Conservation (phyloP, 2,329 filamentous ascomycete species). For the Neopestalotiopsis clavispora region DNA sequence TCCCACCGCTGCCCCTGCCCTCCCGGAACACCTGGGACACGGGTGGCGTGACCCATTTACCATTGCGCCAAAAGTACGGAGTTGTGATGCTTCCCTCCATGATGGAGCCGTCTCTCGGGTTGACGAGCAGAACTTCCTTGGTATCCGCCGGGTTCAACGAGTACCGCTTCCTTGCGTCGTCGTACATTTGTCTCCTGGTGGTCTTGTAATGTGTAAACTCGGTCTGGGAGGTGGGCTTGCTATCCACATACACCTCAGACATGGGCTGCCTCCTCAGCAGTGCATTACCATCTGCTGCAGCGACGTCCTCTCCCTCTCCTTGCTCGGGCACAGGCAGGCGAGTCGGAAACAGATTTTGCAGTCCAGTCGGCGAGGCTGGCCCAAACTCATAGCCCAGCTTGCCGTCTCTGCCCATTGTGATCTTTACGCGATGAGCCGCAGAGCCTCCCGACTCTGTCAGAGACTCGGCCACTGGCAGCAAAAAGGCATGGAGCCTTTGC, state of each 20-base stretch:
- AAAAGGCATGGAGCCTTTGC: slow-evolving; percentile 42
- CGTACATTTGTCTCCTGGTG: slow-evolving; percentile 74
- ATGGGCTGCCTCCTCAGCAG: slow-evolving; percentile 32
- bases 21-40: slow-evolving; percentile 48
- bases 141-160: slow-evolving; percentile 54
- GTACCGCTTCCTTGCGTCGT: slow-evolving; percentile 67
- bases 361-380: slow-evolving; percentile 24
- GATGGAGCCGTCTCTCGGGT: slow-evolving; percentile 61
- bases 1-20: slow-evolving; percentile 69
- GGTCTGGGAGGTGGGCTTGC: slow-evolving; percentile 45
- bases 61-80: slow-evolving; percentile 77
- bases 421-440: slow-evolving; percentile 54
- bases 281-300: slow-evolving; percentile 12
- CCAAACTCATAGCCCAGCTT: slow-evolving; percentile 47
- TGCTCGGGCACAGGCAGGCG: slow-evolving; percentile 52
- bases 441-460: slow-evolving; percentile 31
- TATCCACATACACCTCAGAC: slow-evolving; percentile 53
- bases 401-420: slow-evolving; percentile 58
- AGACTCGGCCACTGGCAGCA: slow-evolving; percentile 35
- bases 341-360: slow-evolving; percentile 60
- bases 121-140: slow-evolving; percentile 79
- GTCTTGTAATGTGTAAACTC: slow-evolving; percentile 89
- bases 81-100: slow-evolving; percentile 89
- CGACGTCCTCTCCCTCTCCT: neutral
- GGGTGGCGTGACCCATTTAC: slow-evolving; percentile 80